Conservation (phyloP, 2,329 filamentous ascomycete species). For the Alternaria panax region DNA sequence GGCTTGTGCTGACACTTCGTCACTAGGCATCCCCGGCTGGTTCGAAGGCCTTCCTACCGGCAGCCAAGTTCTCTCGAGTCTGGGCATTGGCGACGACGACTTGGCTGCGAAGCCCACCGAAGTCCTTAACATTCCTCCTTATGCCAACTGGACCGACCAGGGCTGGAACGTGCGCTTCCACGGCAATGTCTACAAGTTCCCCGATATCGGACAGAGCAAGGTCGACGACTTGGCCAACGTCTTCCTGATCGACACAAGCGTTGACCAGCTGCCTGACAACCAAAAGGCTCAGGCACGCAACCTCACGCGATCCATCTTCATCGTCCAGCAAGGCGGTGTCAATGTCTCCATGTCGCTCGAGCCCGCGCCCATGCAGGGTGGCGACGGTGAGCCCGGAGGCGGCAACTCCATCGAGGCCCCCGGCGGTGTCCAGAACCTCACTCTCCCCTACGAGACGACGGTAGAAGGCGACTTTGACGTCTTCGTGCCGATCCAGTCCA, state of each 20-base stretch:
- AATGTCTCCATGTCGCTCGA: slow-evolving; percentile 70
- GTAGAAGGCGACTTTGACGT: slow-evolving; percentile 74
- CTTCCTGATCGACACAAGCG: slow-evolving; percentile 71
- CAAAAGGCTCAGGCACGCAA: slow-evolving; percentile 75
- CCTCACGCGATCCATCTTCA: slow-evolving; percentile 74
- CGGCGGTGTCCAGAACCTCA: slow-evolving; percentile 69
- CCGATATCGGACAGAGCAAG: slow-evolving; percentile 69
- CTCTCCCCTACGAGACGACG: slow-evolving; percentile 71
- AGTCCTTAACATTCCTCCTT: slow-evolving; percentile 71
- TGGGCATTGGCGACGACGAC: slow-evolving; percentile 66
- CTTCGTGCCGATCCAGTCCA: slow-evolving; percentile 69
- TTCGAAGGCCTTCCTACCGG: slow-evolving; percentile 70
- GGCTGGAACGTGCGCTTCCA: slow-evolving; percentile 80
- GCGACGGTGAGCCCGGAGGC: slow-evolving; percentile 57
- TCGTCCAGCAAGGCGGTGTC: slow-evolving; percentile 73
- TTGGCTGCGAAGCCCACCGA: slow-evolving; percentile 71
- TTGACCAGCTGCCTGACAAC: slow-evolving; percentile 64
- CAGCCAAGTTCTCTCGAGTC: slow-evolving; percentile 65
- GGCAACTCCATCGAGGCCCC: slow-evolving; percentile 60
- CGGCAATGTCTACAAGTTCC: slow-evolving; percentile 83
- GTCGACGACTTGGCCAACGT: slow-evolving; percentile 73
- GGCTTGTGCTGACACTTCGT: slow-evolving; percentile 27
- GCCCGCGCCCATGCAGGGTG: slow-evolving; percentile 64
- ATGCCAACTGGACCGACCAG: slow-evolving; percentile 78
- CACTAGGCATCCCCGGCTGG: slow-evolving; percentile 66